Conservation (phyloP, 2,329 filamentous ascomycete genomes). For the Fonsecaea erecta region DNA sequence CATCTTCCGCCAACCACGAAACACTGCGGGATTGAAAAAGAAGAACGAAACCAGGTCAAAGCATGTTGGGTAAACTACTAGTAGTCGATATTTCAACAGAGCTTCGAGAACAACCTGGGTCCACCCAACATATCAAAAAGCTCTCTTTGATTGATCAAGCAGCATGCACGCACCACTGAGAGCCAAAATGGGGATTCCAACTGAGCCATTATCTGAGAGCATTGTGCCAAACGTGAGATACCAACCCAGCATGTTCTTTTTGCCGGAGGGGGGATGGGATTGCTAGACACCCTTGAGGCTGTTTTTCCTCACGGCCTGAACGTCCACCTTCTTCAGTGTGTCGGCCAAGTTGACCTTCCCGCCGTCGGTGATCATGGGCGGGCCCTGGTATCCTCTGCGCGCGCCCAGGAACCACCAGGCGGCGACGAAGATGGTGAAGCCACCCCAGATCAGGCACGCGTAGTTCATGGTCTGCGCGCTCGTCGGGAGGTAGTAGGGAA, state of each 20-base stretch:
- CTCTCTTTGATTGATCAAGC: no score
- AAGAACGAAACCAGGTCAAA: no score
- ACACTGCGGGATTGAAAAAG: no score
- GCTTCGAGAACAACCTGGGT: no score
- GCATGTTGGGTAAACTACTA: no score
- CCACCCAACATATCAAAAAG: no score
- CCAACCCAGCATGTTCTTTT: not conserved
- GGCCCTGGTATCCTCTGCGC: slow-evolving; percentile 29
- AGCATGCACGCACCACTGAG: no score
- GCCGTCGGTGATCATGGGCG: slow-evolving; percentile 25
- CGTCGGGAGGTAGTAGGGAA: slow-evolving; percentile 57
- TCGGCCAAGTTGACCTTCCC: slow-evolving; percentile 16
- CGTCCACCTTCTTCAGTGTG: slow-evolving; percentile 16
- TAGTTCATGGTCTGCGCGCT: slow-evolving; percentile 60
- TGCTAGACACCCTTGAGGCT: slow-evolving; percentile 7
- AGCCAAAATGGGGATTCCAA: not conserved
- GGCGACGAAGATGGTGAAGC: slow-evolving; percentile 56
- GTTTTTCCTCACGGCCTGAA: slow-evolving; percentile 4
- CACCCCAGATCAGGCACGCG: slow-evolving; percentile 57
- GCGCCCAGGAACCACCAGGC: slow-evolving; percentile 47
- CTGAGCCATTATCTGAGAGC: not conserved
- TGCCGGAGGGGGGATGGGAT: no score
- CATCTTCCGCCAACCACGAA: no score
- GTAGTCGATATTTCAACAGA: no score
- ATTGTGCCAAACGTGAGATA: no score